Conservation (phyloP, 345 rosid genomes). For the Heritiera fomes region DNA sequence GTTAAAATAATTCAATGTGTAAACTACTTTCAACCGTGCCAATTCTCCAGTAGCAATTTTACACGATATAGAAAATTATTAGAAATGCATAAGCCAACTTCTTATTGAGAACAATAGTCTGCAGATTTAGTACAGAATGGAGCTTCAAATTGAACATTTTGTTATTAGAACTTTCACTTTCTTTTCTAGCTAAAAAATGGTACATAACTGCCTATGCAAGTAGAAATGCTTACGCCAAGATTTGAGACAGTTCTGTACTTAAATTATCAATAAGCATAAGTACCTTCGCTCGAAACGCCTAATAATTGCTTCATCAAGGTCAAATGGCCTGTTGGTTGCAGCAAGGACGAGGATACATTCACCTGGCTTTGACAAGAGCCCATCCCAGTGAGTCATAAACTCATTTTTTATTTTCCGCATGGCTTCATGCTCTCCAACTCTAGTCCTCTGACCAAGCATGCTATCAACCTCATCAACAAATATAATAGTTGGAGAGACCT, state of each 20-base stretch:
- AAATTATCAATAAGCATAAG: not conserved
- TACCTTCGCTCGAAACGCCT: slow-evolving; percentile 93
- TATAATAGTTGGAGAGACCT: slow-evolving; percentile 85
- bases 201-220: not conserved
- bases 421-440: slow-evolving; percentile 94
- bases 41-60: too few relatives aligned
- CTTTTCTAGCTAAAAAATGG: not conserved
- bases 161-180: too few relatives aligned
- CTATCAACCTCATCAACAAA: slow-evolving; percentile 96
- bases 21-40: not conserved
- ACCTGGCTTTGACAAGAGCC: slow-evolving; percentile 66
- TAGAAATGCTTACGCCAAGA: too few relatives aligned
- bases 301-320: slow-evolving; percentile 92
- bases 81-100: not conserved
- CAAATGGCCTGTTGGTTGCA: slow-evolving; percentile 92
- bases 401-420: slow-evolving; percentile 76
- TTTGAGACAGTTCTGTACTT: too few relatives aligned
- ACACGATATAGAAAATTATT: not conserved
- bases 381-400: slow-evolving; percentile 95
- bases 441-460: slow-evolving; percentile 89
- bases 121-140: too few relatives aligned
- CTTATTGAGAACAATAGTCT: not conserved
- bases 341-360: slow-evolving; percentile 90
- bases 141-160: too few relatives aligned
- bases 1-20: not conserved